A percentile compares a stretch with the other conserved stretches of the same genome.
Conservation (phyloP, 805 yeast genomes). For the Yamadazyma olivae region DNA sequence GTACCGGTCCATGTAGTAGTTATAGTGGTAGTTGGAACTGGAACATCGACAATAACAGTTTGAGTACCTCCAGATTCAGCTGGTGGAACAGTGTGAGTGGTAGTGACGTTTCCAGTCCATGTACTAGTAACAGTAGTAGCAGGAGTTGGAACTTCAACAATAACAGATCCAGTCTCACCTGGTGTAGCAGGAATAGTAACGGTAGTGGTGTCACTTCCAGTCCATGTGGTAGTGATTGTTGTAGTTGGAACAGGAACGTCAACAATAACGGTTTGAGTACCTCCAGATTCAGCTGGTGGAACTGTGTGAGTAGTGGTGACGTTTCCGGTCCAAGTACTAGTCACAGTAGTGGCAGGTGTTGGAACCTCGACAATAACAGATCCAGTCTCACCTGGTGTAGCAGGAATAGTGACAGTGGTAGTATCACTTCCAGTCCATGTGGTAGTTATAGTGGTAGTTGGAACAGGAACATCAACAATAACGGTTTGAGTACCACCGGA, state of each 20-base stretch:
- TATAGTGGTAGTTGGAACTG: constrained; percentile 18
- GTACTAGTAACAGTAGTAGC: no score
- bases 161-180: no score
- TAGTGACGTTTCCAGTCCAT: constrained; percentile 9
- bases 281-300: constrained; percentile 11
- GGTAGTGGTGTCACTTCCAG: no score
- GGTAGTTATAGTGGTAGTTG: constrained; percentile 14
- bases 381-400: constrained; percentile 14
- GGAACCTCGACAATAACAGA: no score
- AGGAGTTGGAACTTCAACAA: no score
- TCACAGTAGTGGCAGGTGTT: no score
- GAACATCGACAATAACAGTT: constrained; percentile 14
- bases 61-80: constrained; percentile 13
- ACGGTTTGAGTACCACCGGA: constrained; percentile 20
- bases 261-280: constrained; percentile 11
- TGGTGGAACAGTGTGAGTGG: constrained; percentile 10
- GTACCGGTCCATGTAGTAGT: constrained; percentile 11
- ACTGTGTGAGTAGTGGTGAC: constrained; percentile 10
- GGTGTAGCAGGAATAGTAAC: constrained; percentile 12
- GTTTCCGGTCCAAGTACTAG: no score
- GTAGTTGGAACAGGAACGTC: constrained; percentile 19
- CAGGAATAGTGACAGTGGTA: no score
- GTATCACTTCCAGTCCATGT: constrained; percentile 14
- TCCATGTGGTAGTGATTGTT: constrained; percentile 13
- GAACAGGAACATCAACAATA: constrained; percentile 19